Evolutionary conservation across 345 rosid species (phyloP).

Genomic region (Dovyalis caffra): DNA sequence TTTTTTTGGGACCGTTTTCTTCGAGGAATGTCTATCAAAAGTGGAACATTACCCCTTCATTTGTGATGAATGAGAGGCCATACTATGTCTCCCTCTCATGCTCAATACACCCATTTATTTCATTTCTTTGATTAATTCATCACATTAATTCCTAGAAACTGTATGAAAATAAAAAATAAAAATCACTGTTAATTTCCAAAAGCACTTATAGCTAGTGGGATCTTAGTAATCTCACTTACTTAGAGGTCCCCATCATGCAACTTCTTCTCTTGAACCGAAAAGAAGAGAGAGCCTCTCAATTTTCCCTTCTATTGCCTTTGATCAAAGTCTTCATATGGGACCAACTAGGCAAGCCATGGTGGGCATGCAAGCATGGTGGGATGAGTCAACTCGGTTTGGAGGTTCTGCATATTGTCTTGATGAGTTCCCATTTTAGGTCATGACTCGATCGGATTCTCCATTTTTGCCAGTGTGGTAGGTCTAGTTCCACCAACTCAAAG

Average conservation of each 20-base stretch:
- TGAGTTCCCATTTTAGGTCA: neutral
- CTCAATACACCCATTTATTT: neutral
- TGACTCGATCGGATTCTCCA: conserved; percentile 1
- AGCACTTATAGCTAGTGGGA: conserved; percentile 33
- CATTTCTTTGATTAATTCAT: neutral
- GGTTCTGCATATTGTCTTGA: neutral
- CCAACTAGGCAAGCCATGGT: neutral
- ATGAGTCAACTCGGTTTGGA: conserved; percentile 4
- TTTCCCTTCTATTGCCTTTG: neutral
- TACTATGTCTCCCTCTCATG: conserved; percentile 24
- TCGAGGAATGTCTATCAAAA: conserved; percentile 39
- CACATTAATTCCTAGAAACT: no score
- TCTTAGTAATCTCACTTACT: conserved; percentile 27
- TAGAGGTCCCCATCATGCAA: conserved; percentile 19
- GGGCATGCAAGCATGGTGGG: neutral
- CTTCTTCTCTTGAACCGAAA: neutral
- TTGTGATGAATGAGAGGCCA: conserved; percentile 29
- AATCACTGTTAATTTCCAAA: neutral
- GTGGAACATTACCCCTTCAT: conserved; percentile 33
- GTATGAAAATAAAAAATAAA: no score
- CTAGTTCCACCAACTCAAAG: conserved; percentile 8
- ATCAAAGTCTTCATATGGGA: conserved; percentile 26
- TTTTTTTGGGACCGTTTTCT: conserved; percentile 36
- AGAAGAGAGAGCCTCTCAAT: conserved; percentile 24
- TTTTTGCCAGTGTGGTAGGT: conserved; percentile 1